A percentile compares a stretch with the other conserved stretches of the same genome.
phyloP scores from a whole-genome alignment of 495 filamentous ascomycete genomes.

The Friedmanniomyces endolithicus region DNA sequence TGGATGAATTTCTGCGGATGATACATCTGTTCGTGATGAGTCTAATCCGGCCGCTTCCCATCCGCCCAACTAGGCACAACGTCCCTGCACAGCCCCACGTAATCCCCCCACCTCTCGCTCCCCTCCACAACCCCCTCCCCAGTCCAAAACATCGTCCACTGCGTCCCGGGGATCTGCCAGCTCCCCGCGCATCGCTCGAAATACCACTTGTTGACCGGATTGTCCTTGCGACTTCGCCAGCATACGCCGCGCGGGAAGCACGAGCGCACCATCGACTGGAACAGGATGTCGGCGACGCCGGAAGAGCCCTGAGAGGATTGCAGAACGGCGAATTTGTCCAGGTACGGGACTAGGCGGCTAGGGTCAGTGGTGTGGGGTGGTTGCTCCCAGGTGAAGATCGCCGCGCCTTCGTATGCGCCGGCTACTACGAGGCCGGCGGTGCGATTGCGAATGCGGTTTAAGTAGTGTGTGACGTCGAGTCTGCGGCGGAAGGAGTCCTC shows the following conservation, averaged over 20 bases:
- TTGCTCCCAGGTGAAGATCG: slow-evolving; percentile 87
- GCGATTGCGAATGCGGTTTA: slow-evolving; percentile 59
- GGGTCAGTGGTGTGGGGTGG: slow-evolving; percentile 45
- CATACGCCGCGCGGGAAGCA: slow-evolving; percentile 55
- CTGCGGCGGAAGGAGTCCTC: slow-evolving; percentile 86
- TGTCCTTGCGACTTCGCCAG: slow-evolving; percentile 31
- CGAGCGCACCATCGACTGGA: slow-evolving; percentile 82
- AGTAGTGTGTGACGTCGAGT: slow-evolving; percentile 72
- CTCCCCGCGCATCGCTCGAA: slow-evolving; percentile 78
- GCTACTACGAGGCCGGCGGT: slow-evolving; percentile 88
- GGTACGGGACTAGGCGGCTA: slow-evolving; percentile 67
- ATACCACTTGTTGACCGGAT: slow-evolving; percentile 45
- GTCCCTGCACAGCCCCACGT: slow-evolving; percentile 65
- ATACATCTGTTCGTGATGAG: too few species aligned
- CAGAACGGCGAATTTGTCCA: slow-evolving; percentile 95
- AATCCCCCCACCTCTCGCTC: slow-evolving; percentile 54
- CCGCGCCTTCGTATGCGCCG: slow-evolving; percentile 91
- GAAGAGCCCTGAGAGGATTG: slow-evolving; percentile 69
- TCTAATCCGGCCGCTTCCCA: slow-evolving; percentile 37
- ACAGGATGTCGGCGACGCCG: slow-evolving; percentile 88
- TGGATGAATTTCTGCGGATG: too few species aligned
- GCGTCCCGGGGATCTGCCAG: slow-evolving; percentile 60
- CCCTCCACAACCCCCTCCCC: slow-evolving; percentile 44
- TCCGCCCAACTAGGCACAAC: slow-evolving; percentile 80
- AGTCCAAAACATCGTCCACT: slow-evolving; percentile 99